Evolutionary conservation across 2,329 filamentous ascomycete species (phyloP).

Genomic region (Albophoma yamanashiensis): DNA sequence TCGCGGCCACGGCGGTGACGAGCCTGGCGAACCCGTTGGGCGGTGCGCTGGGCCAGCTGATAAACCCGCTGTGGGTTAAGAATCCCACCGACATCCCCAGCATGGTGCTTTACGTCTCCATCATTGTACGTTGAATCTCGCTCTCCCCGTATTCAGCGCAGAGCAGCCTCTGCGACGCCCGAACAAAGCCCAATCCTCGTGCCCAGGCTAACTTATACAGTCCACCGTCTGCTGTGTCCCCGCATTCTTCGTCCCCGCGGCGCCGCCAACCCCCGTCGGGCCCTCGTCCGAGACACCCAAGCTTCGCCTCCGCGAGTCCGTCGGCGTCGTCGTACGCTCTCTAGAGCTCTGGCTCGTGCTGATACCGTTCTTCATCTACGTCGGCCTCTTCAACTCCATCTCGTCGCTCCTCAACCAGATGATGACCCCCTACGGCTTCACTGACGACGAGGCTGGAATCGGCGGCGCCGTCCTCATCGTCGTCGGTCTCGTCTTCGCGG

Average conservation of each 20-base stretch:
- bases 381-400: conserved; percentile 88
- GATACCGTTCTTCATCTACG: conserved; percentile 72
- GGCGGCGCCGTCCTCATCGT: conserved; percentile 83
- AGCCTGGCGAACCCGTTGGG: conserved; percentile 85
- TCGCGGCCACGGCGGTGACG: conserved; percentile 76
- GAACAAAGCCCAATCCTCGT: not conserved
- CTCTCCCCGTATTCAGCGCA: not conserved
- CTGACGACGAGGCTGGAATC: conserved; percentile 76
- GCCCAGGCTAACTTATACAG: conserved; percentile 7
- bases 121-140: conserved; percentile 54
- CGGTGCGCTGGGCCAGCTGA: conserved; percentile 76
- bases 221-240: conserved; percentile 49
- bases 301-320: conserved; percentile 37
- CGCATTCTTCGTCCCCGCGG: conserved; percentile 68
- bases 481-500: conserved; percentile 69
- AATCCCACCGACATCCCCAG: conserved; percentile 55
- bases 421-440: conserved; percentile 75
- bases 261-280: conserved; percentile 67
- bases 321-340: conserved; percentile 41
- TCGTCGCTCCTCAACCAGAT: conserved; percentile 87
- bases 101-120: conserved; percentile 75
- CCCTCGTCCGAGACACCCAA: conserved; percentile 54
- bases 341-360: conserved; percentile 72
- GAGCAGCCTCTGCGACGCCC: not conserved
- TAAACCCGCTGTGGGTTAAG: conserved; percentile 68